phyloP scores from a whole-genome alignment of 768 basidiomycete genomes.

The Tulasnella sp. region DNA sequence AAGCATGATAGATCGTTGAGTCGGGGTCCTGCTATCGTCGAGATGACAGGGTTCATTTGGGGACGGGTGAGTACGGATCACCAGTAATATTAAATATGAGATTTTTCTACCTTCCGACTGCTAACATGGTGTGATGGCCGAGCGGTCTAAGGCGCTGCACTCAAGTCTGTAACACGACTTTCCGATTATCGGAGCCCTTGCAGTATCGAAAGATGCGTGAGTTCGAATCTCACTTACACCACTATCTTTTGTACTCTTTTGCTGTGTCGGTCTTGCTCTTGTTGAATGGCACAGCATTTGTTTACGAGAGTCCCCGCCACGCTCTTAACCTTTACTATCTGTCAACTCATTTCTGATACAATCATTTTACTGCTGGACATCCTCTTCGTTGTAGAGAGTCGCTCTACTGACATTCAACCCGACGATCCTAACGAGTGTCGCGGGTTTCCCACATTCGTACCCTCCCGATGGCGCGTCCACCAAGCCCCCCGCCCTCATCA shows the following conservation, averaged over 20 bases:
- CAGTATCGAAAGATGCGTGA: constrained; percentile 32
- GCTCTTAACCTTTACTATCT: background rate
- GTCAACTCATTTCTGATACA: background rate
- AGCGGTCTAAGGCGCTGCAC: constrained; percentile 33
- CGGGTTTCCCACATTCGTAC: background rate
- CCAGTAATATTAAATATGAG: background rate
- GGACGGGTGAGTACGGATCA: too few species aligned
- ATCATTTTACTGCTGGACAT: background rate
- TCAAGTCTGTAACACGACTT: constrained; percentile 27
- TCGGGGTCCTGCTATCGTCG: too few species aligned
- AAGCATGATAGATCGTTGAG: too few species aligned
- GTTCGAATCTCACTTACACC: constrained; percentile 30
- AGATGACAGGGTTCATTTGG: too few species aligned
- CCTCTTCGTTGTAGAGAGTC: background rate
- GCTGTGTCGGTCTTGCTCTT: background rate
- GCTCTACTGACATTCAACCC: background rate
- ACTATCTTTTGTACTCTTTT: background rate
- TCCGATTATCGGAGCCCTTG: background rate
- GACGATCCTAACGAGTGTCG: background rate
- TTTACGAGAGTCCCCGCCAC: background rate
- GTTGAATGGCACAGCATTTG: background rate
- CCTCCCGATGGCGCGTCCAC: background rate
- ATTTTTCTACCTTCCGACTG: background rate
- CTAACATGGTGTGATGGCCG: constrained; percentile 20
- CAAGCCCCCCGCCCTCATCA: background rate